Percentiles rank a stretch among this genome's conserved stretches.
phyloP scores from a whole-genome alignment of 495 filamentous ascomycete species.

The Tirmania nivea region DNA sequence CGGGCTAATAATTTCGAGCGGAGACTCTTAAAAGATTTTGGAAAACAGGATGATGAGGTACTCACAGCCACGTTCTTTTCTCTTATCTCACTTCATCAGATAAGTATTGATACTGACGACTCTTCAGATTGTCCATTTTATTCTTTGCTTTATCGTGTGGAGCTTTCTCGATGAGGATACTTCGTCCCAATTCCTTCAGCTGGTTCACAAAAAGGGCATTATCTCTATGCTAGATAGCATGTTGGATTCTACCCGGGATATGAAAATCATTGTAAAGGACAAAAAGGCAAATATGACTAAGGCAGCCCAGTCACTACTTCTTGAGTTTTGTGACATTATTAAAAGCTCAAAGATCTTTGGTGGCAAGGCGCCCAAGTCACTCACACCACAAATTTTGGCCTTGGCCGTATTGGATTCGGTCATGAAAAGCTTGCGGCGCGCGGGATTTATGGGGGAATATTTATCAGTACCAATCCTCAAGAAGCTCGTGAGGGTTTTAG shows the following conservation, averaged over 20 bases:
- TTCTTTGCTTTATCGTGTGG: slow-evolving; percentile 34
- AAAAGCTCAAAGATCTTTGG: slow-evolving; percentile 34
- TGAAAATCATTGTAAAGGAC: slow-evolving; percentile 34
- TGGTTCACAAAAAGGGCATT: slow-evolving; percentile 29
- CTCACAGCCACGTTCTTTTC: not conserved
- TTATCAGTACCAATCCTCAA: slow-evolving; percentile 30
- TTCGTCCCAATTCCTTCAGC: slow-evolving; percentile 28
- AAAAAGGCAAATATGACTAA: slow-evolving; percentile 49
- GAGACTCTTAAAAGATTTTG: slow-evolving; percentile 36
- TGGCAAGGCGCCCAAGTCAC: slow-evolving; percentile 25
- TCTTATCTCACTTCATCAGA: not conserved
- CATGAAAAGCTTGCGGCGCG: slow-evolving; percentile 30
- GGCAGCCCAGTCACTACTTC: slow-evolving; percentile 31
- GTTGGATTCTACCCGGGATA: slow-evolving; percentile 30
- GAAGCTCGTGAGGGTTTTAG: slow-evolving; percentile 30
- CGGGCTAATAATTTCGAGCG: slow-evolving; percentile 50
- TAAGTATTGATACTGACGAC: not conserved
- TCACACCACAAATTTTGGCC: slow-evolving; percentile 42
- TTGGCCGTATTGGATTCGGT: slow-evolving; percentile 43
- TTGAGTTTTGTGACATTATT: slow-evolving; percentile 28
- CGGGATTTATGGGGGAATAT: slow-evolving; percentile 27
- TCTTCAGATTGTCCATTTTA: slow-evolving; percentile 31
- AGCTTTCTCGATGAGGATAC: slow-evolving; percentile 31
- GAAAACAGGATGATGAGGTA: slow-evolving; percentile 29
- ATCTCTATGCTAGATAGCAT: slow-evolving; percentile 30